A percentile compares a stretch with the other conserved stretches of the same genome.
Evolutionary conservation across 345 rosid species (phyloP).

Genomic region (Kandelia obovata): DNA sequence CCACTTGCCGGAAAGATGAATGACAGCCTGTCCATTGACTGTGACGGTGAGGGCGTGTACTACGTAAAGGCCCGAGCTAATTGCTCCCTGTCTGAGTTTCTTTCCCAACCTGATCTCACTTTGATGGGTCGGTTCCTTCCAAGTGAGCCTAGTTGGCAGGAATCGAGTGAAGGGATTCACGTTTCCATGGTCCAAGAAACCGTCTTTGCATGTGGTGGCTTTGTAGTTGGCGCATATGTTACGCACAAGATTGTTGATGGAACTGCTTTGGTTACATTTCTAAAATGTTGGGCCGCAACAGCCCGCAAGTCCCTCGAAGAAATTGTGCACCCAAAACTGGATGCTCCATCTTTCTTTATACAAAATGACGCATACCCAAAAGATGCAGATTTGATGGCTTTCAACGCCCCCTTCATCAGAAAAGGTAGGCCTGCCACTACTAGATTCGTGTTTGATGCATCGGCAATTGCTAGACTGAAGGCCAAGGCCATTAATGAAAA

Average conservation of each 20-base stretch:
- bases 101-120: constrained; percentile 6
- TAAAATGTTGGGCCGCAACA: constrained; percentile 34
- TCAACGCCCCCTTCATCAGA: background rate
- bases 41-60: constrained; percentile 8
- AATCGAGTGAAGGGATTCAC: constrained; percentile 3
- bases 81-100: constrained; percentile 4
- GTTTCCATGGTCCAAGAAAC: constrained; percentile 21
- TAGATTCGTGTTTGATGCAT: constrained; percentile 43
- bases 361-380: background rate
- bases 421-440: constrained; percentile 16
- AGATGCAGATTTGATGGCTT: background rate
- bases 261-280: constrained; percentile 30
- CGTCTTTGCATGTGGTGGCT: constrained; percentile 40
- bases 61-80: constrained; percentile 10
- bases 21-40: constrained; percentile 10
- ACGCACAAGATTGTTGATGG: constrained; percentile 50
- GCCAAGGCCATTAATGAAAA: constrained; percentile 27
- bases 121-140: constrained; percentile 16
- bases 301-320: background rate
- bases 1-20: constrained; percentile 14
- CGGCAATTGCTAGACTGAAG: constrained; percentile 33
- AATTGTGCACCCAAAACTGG: constrained; percentile 26
- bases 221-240: constrained; percentile 24
- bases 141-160: background rate
- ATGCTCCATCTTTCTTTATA: constrained; percentile 31